Base-by-base conservation (phyloP, 2,329 filamentous ascomycete genomes). In the Aspergillus brunneoviolaceus region DNA sequence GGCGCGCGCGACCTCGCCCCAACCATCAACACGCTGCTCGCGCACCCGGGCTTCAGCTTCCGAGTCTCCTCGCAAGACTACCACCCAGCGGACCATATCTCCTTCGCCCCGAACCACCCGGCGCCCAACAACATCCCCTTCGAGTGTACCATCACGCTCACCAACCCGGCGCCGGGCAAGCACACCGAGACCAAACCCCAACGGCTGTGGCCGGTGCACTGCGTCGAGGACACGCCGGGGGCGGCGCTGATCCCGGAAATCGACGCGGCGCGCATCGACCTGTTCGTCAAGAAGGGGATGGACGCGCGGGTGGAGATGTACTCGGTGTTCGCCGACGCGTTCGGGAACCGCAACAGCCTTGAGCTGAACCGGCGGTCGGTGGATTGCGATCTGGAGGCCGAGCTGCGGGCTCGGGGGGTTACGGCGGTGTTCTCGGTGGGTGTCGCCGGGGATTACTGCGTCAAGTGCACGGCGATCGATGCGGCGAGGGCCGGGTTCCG, bases 61-160 rank as follows among this genome's bases (percentile, higher is more conserved):
- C 91, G 89, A 67, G 80, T 98, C 65, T 92, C 91, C 49, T 96
- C 94, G n/a, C 89, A 92, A 73, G 95, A 99, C 84, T 96, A 87
- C 82, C 95, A 99, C 73, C 95, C 95, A 0, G 67, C 70, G 2
- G 78, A 89, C 70, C 94, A 98, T 81, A 82, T 96, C 74, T 97
- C 94, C 48, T 99, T 99, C 76, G 92, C 92, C 12, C 79, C 82
- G 29, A 96, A 93, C 77, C 93, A 98, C 64, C 76, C 65, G 61
- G 63, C 79, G 12, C 85, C 85, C 2, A 80, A 84, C 69, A 88
- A 89, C 69, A 74, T 80, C 62, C 86, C 94, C 0, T 96, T 90
- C 73, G 79, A 82, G 35, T 89, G 89, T 45, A 79, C 77, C 33
- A 80, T 86, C 55, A 85, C 80, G 3, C 87, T 97, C 70, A 72